These are phyloP conservation scores for Gautieria morchelliformis DNA, from an alignment of 768 basidiomycete species.

Conservation along the genomic window DNA sequence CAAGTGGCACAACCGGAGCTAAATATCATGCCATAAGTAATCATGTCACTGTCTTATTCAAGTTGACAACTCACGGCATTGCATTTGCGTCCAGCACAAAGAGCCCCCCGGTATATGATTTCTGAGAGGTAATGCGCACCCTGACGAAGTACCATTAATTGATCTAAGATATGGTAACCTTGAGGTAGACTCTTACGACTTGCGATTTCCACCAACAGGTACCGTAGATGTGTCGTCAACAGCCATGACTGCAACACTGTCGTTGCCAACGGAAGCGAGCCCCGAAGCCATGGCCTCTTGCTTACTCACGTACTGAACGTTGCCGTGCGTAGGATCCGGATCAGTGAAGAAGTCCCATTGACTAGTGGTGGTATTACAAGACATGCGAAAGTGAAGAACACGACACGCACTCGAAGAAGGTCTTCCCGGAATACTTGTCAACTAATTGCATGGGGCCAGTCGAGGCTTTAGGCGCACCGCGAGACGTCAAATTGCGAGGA, in stretches of 20 bases:
- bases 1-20: conserved; percentile 45
- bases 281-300: conserved; percentile 38
- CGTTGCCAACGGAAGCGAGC: conserved; percentile 52
- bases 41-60: not conserved
- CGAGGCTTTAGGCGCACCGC: conserved; percentile 11
- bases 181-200: conserved; percentile 30
- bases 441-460: conserved; percentile 24
- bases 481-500: conserved; percentile 12
- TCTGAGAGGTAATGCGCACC: conserved; percentile 58
- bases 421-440: conserved; percentile 38
- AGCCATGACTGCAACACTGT: conserved; percentile 48
- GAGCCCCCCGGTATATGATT: conserved; percentile 53
- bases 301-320: conserved; percentile 48
- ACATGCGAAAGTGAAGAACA: conserved; percentile 12
- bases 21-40: not conserved
- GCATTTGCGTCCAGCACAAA: conserved; percentile 65
- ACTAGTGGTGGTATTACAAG: conserved; percentile 22
- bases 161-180: not conserved
- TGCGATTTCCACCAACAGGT: conserved; percentile 42
- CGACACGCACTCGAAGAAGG: conserved; percentile 47
- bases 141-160: conserved; percentile 23
- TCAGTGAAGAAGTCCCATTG: conserved; percentile 58
- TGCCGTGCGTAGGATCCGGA: conserved; percentile 61
- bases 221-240: conserved; percentile 50
- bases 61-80: not conserved